Evolutionary conservation across 2,329 filamentous ascomycete genomes (phyloP).

Genomic region (Fonsecaea erecta): DNA sequence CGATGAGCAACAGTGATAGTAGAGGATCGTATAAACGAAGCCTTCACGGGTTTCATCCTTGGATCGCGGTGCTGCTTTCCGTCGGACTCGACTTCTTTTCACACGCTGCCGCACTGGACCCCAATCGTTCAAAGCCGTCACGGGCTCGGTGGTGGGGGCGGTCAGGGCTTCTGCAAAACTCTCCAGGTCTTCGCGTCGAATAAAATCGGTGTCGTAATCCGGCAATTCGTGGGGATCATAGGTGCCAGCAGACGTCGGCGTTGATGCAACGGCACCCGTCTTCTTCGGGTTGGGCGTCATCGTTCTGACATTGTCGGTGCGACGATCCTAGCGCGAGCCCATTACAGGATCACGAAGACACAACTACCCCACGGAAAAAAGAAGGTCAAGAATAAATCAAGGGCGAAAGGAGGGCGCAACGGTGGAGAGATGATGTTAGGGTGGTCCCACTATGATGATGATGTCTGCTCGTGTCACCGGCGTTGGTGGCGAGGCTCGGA

Average conservation of each 20-base stretch:
- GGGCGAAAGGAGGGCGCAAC: neutral
- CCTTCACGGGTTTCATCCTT: constrained; percentile 95
- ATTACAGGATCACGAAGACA: neutral
- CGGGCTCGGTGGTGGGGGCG: constrained; percentile 76
- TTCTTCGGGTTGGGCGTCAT: constrained; percentile 18
- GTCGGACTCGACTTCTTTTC: constrained; percentile 52
- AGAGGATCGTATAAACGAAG: constrained; percentile 83
- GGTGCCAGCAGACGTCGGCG: constrained; percentile 6
- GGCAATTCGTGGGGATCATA: constrained; percentile 58
- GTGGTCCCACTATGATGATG: constrained; percentile 1
- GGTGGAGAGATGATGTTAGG: neutral
- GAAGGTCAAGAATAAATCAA: neutral
- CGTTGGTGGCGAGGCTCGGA: neutral
- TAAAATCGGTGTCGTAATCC: constrained; percentile 79
- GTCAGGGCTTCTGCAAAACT: constrained; percentile 81
- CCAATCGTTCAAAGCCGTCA: constrained; percentile 95
- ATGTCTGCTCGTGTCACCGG: neutral
- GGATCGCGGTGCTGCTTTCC: constrained; percentile 57
- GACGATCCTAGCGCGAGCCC: neutral
- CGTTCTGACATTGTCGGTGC: constrained; percentile 2
- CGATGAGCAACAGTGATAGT: constrained; percentile 84
- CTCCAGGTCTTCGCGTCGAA: constrained; percentile 71
- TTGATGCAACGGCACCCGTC: neutral
- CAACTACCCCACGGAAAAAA: neutral
- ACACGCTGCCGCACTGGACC: constrained; percentile 80